Evolutionary conservation across 495 filamentous ascomycete genomes (phyloP).

Genomic region (Jackrogersella multiformis): DNA sequence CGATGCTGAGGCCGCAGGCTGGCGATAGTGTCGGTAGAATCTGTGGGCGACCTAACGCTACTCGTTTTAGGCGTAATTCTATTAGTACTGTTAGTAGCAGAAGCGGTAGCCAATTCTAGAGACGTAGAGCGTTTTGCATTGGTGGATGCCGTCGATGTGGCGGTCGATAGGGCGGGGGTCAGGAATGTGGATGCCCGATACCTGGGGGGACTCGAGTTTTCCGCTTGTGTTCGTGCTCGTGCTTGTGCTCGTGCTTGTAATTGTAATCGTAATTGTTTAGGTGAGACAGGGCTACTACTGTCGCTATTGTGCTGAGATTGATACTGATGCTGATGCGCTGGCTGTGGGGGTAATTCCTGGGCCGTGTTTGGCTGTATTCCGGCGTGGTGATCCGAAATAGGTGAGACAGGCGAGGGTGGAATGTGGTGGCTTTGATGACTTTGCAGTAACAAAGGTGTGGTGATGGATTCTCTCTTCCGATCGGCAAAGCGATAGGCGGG

Average conservation of each 20-base stretch:
- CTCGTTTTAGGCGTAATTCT: conserved; percentile 25
- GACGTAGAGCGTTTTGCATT: conserved; percentile 54
- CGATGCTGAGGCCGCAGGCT: conserved; percentile 28
- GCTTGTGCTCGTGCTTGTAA: no score
- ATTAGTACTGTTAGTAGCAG: conserved; percentile 24
- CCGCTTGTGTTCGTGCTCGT: no score
- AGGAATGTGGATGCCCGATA: conserved; percentile 55
- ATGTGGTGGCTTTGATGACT: conserved; percentile 41
- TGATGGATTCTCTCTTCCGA: conserved; percentile 52
- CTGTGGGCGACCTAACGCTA: conserved; percentile 37
- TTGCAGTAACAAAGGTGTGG: conserved; percentile 47
- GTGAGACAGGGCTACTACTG: conserved; percentile 42
- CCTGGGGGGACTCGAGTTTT: conserved; percentile 43
- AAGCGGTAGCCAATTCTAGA: conserved; percentile 44
- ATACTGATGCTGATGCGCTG: conserved; percentile 24
- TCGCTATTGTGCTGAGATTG: conserved; percentile 41
- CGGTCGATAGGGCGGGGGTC: conserved; percentile 38
- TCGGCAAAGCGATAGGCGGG: conserved; percentile 61
- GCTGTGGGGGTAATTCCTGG: conserved; percentile 44
- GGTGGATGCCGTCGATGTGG: conserved; percentile 39
- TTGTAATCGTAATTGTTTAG: conserved; percentile 23
- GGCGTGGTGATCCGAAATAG: conserved; percentile 43
- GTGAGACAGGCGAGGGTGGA: conserved; percentile 54
- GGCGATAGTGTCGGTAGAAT: conserved; percentile 36
- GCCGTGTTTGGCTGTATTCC: conserved; percentile 46